These are phyloP conservation scores for Penicillium thymicola DNA, from an alignment of 2,329 filamentous ascomycete genomes.

Conservation along the genomic window DNA sequence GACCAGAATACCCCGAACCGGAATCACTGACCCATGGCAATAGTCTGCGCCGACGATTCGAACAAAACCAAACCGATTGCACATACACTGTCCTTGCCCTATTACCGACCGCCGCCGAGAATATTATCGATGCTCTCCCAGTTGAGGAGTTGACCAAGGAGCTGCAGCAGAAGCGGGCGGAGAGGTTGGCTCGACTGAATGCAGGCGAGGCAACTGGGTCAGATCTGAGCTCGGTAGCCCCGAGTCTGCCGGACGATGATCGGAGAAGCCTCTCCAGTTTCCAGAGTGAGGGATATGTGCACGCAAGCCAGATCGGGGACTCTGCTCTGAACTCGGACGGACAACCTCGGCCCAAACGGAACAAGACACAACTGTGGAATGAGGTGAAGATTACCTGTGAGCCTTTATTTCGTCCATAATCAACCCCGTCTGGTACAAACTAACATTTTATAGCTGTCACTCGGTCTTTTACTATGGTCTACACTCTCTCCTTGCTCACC, in stretches of 20 bases:
- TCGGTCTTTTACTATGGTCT: constrained; percentile 84
- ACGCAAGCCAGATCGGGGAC: constrained; percentile 71
- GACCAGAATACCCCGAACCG: constrained; percentile 8
- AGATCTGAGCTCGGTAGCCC: constrained; percentile 55
- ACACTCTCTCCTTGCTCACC: constrained; percentile 83
- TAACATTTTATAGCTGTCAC: constrained; percentile 66
- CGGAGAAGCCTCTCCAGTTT: constrained; percentile 54
- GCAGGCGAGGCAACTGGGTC: constrained; percentile 55
- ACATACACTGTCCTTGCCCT: constrained; percentile 97
- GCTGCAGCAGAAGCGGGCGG: constrained; percentile 86
- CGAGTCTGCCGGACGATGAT: constrained; percentile 80
- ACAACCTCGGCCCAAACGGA: constrained; percentile 61
- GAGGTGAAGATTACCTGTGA: constrained; percentile 93
- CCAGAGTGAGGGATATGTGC: constrained; percentile 77
- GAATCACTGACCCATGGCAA: constrained; percentile 14
- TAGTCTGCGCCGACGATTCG: constrained; percentile 90
- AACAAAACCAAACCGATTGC: constrained; percentile 98
- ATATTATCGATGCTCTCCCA: constrained; percentile 80
- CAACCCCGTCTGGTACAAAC: background rate
- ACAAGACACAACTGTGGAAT: constrained; percentile 93
- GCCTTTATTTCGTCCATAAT: background rate
- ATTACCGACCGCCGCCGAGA: constrained; percentile 84
- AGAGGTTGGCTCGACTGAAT: constrained; percentile 60
- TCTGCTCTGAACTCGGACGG: constrained; percentile 48
- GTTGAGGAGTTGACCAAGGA: constrained; percentile 92